Evolutionary conservation across 768 basidiomycete genomes (phyloP).

Genomic region (Clitopilus passeckerianus): DNA sequence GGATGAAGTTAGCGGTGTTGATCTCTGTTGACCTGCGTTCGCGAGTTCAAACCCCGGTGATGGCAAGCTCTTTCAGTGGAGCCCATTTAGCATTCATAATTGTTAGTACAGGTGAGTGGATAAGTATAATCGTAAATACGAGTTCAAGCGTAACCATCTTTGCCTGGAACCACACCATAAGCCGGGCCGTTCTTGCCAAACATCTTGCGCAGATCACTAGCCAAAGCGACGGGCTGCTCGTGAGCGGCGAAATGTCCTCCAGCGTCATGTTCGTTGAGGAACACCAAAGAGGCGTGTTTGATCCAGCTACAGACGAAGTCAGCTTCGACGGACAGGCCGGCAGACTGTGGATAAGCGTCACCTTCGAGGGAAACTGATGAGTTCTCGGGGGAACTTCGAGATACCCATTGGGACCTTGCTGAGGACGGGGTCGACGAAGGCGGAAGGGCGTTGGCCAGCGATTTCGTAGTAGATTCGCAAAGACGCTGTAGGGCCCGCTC

Average conservation of each 20-base stretch:
- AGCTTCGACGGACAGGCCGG: background rate
- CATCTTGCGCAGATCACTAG: conserved; percentile 37
- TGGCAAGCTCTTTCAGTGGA: too few relatives aligned
- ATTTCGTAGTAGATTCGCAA: conserved; percentile 54
- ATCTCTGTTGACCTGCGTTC: too few relatives aligned
- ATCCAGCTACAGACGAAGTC: conserved; percentile 13
- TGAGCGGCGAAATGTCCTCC: conserved; percentile 45
- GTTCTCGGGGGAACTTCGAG: conserved; percentile 44
- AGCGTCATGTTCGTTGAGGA: conserved; percentile 25
- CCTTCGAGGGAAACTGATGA: conserved; percentile 18
- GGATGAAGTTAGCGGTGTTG: too few relatives aligned
- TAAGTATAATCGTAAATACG: background rate
- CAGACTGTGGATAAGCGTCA: background rate
- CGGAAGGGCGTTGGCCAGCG: conserved; percentile 6
- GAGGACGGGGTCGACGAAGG: conserved; percentile 1
- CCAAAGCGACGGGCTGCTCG: conserved; percentile 34
- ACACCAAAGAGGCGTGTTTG: conserved; percentile 12
- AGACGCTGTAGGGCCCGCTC: conserved; percentile 52
- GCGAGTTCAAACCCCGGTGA: too few relatives aligned
- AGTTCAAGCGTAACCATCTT: conserved; percentile 20
- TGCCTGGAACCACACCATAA: conserved; percentile 28
- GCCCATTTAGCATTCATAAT: too few relatives aligned
- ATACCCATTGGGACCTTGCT: conserved; percentile 34
- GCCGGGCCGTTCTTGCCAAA: conserved; percentile 37
- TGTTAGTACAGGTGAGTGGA: too few relatives aligned